Base-by-base conservation (phyloP, 2,329 filamentous ascomycete genomes). In the Thielaviopsis populi region DNA sequence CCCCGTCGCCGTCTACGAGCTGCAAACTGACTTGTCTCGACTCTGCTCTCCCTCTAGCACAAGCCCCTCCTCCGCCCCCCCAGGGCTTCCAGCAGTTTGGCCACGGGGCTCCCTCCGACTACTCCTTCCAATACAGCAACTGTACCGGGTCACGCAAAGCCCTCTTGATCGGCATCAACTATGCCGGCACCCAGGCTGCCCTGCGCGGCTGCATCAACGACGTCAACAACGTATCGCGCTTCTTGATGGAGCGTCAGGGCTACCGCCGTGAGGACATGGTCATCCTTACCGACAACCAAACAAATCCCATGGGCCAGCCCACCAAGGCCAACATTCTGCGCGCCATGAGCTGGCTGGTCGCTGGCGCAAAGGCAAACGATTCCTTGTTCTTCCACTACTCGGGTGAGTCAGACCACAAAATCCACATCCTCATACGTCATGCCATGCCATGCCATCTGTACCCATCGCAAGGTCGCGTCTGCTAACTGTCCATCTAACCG, bases 111-210 rank as follows among this genome's bases (percentile, higher is more conserved):
- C 91, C 91, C 19, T 80, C 84, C 67, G 81, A 80, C 69, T 96
- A 96, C 74, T 83, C 80, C 54, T 97, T 91, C 75, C 88, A 92
- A 74, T 96, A 96, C 75, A 96, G 91, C 58, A 87, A 87, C 68
- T 97, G 91, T 73, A 95, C 88, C 4, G 92, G 91, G 58, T 83
- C 85, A 70, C 80, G 91, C 72, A 83, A 83, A 72, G 80, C 80
- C 11, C 73, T 83, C 46, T 72, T 83, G 58, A 81, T 83, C 66
- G 82, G 82, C 61, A 83, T 84, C 74, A 84, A 84, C 73, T 84
- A 84, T 72, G 79, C 80, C 67, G 77, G 79, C 63, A 79, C 81
- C 69, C 71, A 77, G 46, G 80, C 80, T 58, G 78, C 83, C 73
- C 76, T 84, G 53, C 74, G 78, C 65, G 82, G 82, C 37, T 84